Conservation (phyloP, 1,284 basidiomycete species). For the Ceratobasidium sp. region DNA sequence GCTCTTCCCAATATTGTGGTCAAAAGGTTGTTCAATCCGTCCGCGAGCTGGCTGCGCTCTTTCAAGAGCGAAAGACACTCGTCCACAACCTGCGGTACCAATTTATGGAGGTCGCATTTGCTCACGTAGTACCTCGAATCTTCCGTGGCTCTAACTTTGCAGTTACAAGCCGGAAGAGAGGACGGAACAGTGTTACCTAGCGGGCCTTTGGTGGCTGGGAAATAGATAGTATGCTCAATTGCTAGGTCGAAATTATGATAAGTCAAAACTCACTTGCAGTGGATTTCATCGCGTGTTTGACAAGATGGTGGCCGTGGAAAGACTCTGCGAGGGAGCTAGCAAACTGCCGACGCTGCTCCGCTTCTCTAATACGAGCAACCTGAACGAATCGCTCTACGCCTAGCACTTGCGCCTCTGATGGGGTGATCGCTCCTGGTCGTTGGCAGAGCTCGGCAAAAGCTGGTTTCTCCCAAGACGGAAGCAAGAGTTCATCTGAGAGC, state of each 20-base stretch:
- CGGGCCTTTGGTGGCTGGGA: background rate
- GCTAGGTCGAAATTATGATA: background rate
- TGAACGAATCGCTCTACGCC: conserved; percentile 1
- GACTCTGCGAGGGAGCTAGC: background rate
- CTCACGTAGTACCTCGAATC: background rate
- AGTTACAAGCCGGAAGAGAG: conserved; percentile 8
- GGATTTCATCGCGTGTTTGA: background rate
- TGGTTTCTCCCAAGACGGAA: conserved; percentile 12
- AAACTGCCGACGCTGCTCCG: conserved; percentile 17
- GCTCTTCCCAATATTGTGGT: background rate
- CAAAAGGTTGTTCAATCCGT: background rate
- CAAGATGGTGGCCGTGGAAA: background rate
- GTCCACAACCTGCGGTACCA: background rate
- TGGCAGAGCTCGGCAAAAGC: conserved; percentile 23
- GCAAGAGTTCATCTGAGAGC: conserved; percentile 11
- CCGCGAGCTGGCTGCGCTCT: background rate
- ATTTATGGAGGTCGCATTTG: conserved; percentile 6
- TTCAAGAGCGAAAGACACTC: conserved; percentile 6
- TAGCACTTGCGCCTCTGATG: conserved; percentile 2
- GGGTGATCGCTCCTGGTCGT: background rate
- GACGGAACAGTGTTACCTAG: background rate
- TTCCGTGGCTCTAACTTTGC: background rate
- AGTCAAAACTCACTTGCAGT: background rate
- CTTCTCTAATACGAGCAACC: conserved; percentile 16
- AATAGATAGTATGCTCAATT: background rate